A percentile compares a stretch with the other conserved stretches of the same genome.
Conservation (phyloP, 106 monocot genomes). For the Dioscorea zingiberensis region DNA sequence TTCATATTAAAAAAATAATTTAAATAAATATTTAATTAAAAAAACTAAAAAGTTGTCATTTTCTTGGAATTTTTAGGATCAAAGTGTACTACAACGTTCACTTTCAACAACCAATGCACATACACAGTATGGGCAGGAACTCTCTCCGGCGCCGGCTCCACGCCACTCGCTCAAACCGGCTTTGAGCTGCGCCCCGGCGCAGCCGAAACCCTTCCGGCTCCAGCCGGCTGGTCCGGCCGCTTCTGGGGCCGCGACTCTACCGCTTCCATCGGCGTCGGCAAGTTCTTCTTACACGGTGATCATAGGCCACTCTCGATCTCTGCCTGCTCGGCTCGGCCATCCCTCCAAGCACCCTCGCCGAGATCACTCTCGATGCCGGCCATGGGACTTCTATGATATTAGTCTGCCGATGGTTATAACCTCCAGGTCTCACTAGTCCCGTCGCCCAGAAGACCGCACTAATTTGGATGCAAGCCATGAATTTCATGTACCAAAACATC, state of each 20-base stretch:
- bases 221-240: constrained; percentile 81
- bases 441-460: neutral
- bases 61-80: no score
- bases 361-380: constrained; percentile 55
- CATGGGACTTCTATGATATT: constrained; percentile 47
- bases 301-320: constrained; percentile 51
- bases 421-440: constrained; percentile 48
- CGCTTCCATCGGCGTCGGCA: constrained; percentile 43
- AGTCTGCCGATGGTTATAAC: constrained; percentile 76
- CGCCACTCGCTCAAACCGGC: no score
- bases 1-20: no score
- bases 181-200: no score
- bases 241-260: constrained; percentile 56
- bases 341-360: constrained; percentile 65
- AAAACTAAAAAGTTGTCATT: no score
- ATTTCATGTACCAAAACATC: constrained; percentile 18
- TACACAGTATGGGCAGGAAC: no score
- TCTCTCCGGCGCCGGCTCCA: no score
- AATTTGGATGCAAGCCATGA: constrained; percentile 47
- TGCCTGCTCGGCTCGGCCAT: constrained; percentile 47
- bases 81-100: no score
- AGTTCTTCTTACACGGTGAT: constrained; percentile 61
- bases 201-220: no score
- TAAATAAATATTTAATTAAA: no score
- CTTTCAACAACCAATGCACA: no score